phyloP scores from a whole-genome alignment of 306 rosid species.

The Delonix regia region DNA sequence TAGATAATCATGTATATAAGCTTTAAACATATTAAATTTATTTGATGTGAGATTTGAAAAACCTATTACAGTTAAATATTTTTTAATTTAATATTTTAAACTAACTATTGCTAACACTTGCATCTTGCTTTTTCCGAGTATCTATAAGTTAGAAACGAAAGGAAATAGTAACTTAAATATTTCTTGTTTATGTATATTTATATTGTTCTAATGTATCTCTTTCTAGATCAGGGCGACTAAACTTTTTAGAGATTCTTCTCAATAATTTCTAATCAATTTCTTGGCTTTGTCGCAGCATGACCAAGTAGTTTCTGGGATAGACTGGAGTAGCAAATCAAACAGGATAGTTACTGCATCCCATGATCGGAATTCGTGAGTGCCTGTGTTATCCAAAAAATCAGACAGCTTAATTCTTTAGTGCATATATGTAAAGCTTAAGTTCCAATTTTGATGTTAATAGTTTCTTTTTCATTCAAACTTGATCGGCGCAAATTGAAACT shows the following conservation, averaged over 20 bases:
- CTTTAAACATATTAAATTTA: too few species aligned
- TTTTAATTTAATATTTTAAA: too few species aligned
- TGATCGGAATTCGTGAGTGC: slow-evolving; percentile 96
- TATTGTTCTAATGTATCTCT: not conserved
- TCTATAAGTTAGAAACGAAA: not conserved
- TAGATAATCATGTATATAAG: too few species aligned
- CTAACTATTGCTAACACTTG: too few species aligned
- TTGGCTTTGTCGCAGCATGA: slow-evolving; percentile 68
- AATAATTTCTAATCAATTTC: slow-evolving; percentile 31
- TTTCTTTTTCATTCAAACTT: not conserved
- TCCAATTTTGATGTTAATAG: not conserved
- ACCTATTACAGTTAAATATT: too few species aligned
- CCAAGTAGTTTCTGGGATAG: slow-evolving; percentile 89
- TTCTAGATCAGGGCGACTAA: slow-evolving; percentile 12
- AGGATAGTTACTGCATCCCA: slow-evolving; percentile 93
- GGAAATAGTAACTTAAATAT: not conserved
- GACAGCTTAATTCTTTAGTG: too few species aligned
- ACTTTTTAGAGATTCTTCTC: slow-evolving; percentile 31
- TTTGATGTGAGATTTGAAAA: too few species aligned
- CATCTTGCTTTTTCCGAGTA: not conserved
- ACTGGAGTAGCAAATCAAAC: slow-evolving; percentile 88
- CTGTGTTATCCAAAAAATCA: slow-evolving; percentile 35
- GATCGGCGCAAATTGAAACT: not conserved
- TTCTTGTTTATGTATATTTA: not conserved
- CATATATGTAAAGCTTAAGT: not conserved